These are phyloP conservation scores for Orbilia quercus DNA, from an alignment of 2,329 filamentous ascomycete genomes.

Conservation along the genomic window DNA sequence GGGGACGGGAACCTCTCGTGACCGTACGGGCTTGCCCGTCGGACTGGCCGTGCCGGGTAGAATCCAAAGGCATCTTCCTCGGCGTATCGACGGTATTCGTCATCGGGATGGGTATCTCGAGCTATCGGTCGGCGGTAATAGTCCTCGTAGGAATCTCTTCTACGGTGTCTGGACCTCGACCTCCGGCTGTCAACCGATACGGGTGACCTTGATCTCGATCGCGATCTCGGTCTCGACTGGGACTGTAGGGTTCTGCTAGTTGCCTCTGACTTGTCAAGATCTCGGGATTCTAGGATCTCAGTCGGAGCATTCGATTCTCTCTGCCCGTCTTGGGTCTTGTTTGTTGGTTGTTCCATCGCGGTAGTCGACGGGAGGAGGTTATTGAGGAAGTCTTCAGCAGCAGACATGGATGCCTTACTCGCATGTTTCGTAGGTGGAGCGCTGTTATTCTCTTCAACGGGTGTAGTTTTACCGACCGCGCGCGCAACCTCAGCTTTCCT, in stretches of 20 bases:
- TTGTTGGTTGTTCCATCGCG: not conserved
- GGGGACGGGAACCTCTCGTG: constrained; percentile 43
- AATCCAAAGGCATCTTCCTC: constrained; percentile 27
- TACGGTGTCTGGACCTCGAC: constrained; percentile 31
- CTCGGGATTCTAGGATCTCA: constrained; percentile 15
- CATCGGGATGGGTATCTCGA: constrained; percentile 28
- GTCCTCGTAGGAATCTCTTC: constrained; percentile 32
- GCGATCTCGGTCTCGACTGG: constrained; percentile 24
- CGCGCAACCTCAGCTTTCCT: constrained; percentile 32
- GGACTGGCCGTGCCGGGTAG: constrained; percentile 21
- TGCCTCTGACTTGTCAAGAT: constrained; percentile 33
- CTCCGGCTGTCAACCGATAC: constrained; percentile 36
- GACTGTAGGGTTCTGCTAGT: constrained; percentile 34
- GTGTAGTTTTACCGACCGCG: constrained; percentile 23
- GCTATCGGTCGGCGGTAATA: constrained; percentile 35
- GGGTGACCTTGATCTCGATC: constrained; percentile 35
- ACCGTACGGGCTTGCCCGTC: constrained; percentile 21
- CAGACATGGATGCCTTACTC: constrained; percentile 52
- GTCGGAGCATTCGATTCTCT: not conserved
- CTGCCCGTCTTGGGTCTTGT: constrained; percentile 16
- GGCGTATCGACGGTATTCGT: constrained; percentile 34
- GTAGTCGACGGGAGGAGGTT: constrained; percentile 25
- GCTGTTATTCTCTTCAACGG: not conserved
- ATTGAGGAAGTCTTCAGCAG: constrained; percentile 54
- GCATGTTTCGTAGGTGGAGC: constrained; percentile 25